Percentiles rank a stretch among this genome's conserved stretches.
phyloP scores from a whole-genome alignment of 495 filamentous ascomycete species.

The Penicillium diatomitis region DNA sequence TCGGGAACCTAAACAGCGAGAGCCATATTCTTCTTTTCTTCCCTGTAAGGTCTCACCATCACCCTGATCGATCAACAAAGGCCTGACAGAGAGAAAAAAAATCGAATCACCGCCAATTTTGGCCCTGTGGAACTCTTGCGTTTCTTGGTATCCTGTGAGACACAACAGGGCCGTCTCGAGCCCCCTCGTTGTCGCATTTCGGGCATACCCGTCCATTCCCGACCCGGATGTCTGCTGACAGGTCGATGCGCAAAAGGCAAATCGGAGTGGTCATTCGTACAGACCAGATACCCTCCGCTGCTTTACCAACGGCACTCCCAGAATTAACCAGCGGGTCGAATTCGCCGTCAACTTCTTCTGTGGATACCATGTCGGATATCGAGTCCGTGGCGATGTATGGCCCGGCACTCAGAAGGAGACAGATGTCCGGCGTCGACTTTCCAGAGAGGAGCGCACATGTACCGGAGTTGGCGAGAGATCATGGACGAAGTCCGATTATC shows the following conservation, averaged over 20 bases:
- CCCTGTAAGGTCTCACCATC: too few relatives aligned
- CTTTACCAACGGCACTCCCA: conserved; percentile 8
- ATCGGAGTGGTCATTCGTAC: conserved; percentile 8
- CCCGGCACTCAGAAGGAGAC: neutral
- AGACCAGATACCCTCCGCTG: conserved; percentile 8
- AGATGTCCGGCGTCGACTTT: neutral
- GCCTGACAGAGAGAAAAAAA: too few relatives aligned
- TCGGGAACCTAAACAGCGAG: too few relatives aligned
- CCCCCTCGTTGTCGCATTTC: neutral
- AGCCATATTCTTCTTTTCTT: too few relatives aligned
- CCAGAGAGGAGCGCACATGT: too few relatives aligned
- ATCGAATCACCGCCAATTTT: too few relatives aligned
- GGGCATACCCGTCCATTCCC: neutral
- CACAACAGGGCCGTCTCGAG: too few relatives aligned
- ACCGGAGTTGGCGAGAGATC: too few relatives aligned
- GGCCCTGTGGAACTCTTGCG: too few relatives aligned
- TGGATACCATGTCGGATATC: conserved; percentile 9
- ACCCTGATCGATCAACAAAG: too few relatives aligned
- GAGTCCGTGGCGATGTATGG: neutral
- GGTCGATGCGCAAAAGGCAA: conserved; percentile 7
- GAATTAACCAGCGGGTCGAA: conserved; percentile 14
- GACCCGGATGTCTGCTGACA: neutral
- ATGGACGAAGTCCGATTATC: conserved; percentile 12
- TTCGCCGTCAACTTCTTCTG: conserved; percentile 16
- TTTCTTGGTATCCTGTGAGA: too few relatives aligned